These are phyloP conservation scores for Friedmanniomyces endolithicus DNA, from an alignment of 495 filamentous ascomycete genomes.

Conservation along the genomic window DNA sequence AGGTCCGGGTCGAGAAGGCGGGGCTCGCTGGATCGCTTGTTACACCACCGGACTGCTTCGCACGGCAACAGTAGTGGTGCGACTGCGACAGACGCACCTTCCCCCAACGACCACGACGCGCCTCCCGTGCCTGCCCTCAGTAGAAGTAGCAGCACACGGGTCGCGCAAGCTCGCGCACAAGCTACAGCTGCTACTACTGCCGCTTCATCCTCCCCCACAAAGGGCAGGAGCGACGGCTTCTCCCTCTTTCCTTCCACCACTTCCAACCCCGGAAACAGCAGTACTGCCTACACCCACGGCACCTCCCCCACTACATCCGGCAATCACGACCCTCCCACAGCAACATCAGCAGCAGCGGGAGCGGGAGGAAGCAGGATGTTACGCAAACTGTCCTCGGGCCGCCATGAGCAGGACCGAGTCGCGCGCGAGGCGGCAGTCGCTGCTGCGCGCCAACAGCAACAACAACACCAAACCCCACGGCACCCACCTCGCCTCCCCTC, in stretches of 20 bases:
- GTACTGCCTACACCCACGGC: neutral
- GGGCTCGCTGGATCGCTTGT: too few relatives aligned
- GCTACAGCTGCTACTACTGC: neutral
- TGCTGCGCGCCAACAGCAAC: neutral
- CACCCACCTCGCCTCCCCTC: slow-evolving; percentile 70
- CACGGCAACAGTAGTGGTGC: too few relatives aligned
- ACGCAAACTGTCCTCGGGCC: slow-evolving; percentile 6
- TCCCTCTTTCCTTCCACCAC: neutral
- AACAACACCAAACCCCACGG: slow-evolving; percentile 38
- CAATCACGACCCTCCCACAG: neutral
- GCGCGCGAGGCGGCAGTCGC: neutral
- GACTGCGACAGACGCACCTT: neutral
- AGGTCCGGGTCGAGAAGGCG: too few relatives aligned
- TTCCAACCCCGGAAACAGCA: neutral
- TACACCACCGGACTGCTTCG: too few relatives aligned
- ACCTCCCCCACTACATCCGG: neutral
- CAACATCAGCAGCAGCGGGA: neutral
- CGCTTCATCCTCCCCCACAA: neutral
- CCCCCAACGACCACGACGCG: neutral
- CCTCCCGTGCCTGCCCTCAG: neutral
- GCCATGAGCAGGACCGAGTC: slow-evolving; percentile 8
- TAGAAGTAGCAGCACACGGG: neutral
- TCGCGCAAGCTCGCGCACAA: neutral
- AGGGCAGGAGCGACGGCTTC: neutral
- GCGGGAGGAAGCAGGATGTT: slow-evolving; percentile 10